These are phyloP conservation scores for Rhizopogon vesiculosus DNA, from an alignment of 768 basidiomycete genomes.

Conservation along the genomic window DNA sequence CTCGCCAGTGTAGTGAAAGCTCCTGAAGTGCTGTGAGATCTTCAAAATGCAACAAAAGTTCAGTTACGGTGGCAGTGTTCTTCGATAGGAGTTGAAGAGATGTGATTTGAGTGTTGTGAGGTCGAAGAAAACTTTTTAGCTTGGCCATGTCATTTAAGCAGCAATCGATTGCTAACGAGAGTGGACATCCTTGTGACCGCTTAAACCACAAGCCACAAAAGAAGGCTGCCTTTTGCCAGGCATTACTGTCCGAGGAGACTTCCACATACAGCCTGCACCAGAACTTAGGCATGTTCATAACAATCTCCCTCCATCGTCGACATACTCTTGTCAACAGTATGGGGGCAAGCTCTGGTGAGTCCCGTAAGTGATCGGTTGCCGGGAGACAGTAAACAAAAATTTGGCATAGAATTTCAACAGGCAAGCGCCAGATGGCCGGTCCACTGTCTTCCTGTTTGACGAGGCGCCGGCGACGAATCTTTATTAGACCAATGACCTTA, in stretches of 20 bases:
- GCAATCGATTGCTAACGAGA: conserved; percentile 16
- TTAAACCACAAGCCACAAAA: conserved; percentile 4
- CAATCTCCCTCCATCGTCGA: too few species aligned
- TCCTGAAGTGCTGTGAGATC: conserved; percentile 13
- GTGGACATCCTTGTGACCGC: conserved; percentile 11
- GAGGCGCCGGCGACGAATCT: too few species aligned
- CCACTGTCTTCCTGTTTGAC: neutral
- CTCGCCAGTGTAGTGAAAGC: conserved; percentile 9
- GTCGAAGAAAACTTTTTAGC: conserved; percentile 6
- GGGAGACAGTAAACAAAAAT: conserved; percentile 37
- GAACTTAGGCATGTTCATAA: conserved; percentile 17
- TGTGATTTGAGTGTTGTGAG: conserved; percentile 8
- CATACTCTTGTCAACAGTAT: too few species aligned
- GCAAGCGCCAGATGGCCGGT: conserved; percentile 32
- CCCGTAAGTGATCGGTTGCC: too few species aligned
- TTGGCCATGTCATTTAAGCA: neutral
- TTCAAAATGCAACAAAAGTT: conserved; percentile 9
- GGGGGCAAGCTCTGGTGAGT: too few species aligned
- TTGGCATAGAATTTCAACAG: conserved; percentile 42
- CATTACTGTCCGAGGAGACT: conserved; percentile 20
- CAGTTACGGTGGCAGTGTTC: conserved; percentile 8
- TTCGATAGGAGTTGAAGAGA: conserved; percentile 3
- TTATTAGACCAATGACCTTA: too few species aligned
- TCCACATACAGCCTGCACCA: conserved; percentile 32
- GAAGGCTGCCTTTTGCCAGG: conserved; percentile 6